These are phyloP conservation scores for Stemphylium beticola DNA, from an alignment of 2,329 filamentous ascomycete genomes.

Conservation along the genomic window DNA sequence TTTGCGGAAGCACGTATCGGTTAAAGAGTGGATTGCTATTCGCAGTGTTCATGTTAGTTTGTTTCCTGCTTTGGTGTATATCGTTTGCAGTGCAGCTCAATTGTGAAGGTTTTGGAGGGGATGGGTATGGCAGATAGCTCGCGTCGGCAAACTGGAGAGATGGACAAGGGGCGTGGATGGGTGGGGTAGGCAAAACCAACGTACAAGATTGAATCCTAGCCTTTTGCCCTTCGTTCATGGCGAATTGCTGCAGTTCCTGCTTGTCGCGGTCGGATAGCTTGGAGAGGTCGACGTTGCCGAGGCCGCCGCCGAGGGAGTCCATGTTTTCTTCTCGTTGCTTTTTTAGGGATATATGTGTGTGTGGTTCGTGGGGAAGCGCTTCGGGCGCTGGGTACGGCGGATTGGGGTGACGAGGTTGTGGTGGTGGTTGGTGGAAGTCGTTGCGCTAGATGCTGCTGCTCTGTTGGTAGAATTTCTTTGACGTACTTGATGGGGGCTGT, in stretches of 20 bases:
- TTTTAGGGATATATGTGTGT: not conserved
- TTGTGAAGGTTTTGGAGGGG: no score
- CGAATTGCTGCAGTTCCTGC: constrained; percentile 84
- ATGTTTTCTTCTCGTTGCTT: constrained; percentile 22
- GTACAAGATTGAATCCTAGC: constrained; percentile 66
- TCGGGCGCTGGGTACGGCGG: not conserved
- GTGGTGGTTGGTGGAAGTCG: not conserved
- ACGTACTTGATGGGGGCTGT: constrained; percentile 3
- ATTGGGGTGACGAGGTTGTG: not conserved
- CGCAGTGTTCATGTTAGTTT: not conserved
- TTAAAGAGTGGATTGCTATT: constrained; percentile 67
- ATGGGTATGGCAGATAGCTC: no score
- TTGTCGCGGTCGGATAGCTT: constrained; percentile 83
- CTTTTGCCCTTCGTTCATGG: constrained; percentile 85
- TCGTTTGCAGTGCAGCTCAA: no score
- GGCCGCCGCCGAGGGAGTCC: constrained; percentile 51
- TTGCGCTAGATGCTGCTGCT: no score
- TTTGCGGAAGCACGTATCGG: constrained; percentile 91
- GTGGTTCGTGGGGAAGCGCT: constrained; percentile 7
- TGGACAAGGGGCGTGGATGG: not conserved
- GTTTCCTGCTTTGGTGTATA: not conserved
- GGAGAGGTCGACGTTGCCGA: constrained; percentile 67
- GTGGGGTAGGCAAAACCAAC: constrained; percentile 1
- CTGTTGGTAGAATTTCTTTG: constrained; percentile 5
- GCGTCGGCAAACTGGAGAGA: no score